Evolutionary conservation across 1,284 basidiomycete species (phyloP).

Genomic region (Ceratobasidium sp.): DNA sequence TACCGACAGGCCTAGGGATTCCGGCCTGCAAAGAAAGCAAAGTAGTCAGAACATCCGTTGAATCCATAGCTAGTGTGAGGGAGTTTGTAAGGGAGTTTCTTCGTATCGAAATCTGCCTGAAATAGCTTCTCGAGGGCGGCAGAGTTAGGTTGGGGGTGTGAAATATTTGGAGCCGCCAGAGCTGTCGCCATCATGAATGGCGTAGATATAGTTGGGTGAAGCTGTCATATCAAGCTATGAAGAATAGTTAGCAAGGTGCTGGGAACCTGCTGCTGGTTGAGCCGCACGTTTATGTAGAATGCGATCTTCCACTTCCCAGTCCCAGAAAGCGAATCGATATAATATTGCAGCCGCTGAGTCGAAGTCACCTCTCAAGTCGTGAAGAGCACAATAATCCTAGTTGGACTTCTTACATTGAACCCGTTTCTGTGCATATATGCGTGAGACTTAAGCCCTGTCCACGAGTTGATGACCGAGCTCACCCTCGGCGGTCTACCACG

Average conservation of each 20-base stretch:
- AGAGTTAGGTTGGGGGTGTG: neutral
- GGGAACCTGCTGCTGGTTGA: neutral
- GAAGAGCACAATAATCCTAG: neutral
- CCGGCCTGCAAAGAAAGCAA: neutral
- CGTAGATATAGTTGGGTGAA: constrained; percentile 11
- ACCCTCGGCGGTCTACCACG: neutral
- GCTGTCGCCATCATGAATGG: neutral
- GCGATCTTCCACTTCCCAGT: neutral
- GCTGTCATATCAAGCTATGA: constrained; percentile 7
- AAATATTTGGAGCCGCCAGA: neutral
- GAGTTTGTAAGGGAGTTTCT: constrained; percentile 8
- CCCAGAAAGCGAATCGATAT: neutral
- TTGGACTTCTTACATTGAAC: neutral
- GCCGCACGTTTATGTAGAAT: neutral
- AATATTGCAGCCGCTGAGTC: neutral
- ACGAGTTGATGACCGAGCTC: neutral
- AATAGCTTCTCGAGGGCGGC: constrained; percentile 3
- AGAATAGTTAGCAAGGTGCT: neutral
- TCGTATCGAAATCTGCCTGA: neutral
- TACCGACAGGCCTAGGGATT: neutral
- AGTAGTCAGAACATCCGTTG: neutral
- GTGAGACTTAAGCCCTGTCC: neutral
- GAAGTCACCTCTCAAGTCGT: neutral
- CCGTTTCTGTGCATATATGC: neutral
- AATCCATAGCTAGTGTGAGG: neutral